phyloP scores from a whole-genome alignment of 768 basidiomycete genomes.

The Gloeostereum incarnatum region DNA sequence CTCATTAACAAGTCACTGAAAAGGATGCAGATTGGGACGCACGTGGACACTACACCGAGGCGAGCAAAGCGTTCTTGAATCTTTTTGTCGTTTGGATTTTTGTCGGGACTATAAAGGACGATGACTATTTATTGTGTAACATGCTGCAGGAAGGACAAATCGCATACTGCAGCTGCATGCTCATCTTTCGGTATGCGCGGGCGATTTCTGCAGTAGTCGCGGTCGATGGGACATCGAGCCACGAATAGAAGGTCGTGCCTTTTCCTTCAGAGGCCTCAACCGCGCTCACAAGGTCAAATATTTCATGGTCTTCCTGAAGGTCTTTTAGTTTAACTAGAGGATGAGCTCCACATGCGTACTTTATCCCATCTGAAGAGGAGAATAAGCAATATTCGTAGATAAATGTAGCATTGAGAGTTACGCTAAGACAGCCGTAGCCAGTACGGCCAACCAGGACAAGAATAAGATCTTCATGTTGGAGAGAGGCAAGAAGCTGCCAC shows the following conservation, averaged over 20 bases:
- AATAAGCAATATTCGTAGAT: conserved; percentile 3
- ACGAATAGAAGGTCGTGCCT: conserved; percentile 94
- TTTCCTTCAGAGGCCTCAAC: conserved; percentile 83
- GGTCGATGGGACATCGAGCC: conserved; percentile 70
- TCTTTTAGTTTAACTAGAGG: no score
- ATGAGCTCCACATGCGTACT: conserved; percentile 22
- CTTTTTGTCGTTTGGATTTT: conserved; percentile 79
- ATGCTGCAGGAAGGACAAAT: neutral
- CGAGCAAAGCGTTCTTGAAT: conserved; percentile 89
- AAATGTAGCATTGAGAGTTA: conserved; percentile 25
- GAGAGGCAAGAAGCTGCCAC: conserved; percentile 7
- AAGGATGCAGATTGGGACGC: no score
- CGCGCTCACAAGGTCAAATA: conserved; percentile 85
- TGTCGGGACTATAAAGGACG: conserved; percentile 89
- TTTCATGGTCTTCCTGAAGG: conserved; percentile 71
- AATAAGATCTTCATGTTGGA: conserved; percentile 42
- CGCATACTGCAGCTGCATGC: conserved; percentile 81
- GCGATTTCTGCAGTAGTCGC: conserved; percentile 72
- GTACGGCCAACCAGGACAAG: conserved; percentile 39
- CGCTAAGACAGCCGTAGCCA: conserved; percentile 49
- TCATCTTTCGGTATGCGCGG: conserved; percentile 88
- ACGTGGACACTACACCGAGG: conserved; percentile 75
- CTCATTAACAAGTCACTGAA: no score
- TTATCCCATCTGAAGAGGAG: conserved; percentile 57
- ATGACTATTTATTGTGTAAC: conserved; percentile 2